A percentile compares a stretch with the other conserved stretches of the same genome.
Conservation (phyloP, 805 yeast species). For the Barnettozyma wickerhamii region DNA sequence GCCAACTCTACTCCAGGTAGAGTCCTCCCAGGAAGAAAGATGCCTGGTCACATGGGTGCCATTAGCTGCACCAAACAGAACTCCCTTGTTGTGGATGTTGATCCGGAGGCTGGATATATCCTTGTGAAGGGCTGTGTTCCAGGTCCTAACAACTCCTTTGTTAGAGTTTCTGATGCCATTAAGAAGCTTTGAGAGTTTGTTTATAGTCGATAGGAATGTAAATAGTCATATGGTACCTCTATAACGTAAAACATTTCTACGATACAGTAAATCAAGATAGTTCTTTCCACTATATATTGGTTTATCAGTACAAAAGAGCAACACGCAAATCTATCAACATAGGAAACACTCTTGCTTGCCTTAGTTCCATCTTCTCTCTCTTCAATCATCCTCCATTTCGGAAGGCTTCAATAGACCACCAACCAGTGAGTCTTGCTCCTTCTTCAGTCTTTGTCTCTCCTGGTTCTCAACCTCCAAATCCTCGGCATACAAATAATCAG, state of each 20-base stretch:
- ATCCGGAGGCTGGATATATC: slow-evolving; percentile 75
- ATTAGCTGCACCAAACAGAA: slow-evolving; percentile 70
- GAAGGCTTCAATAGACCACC: slow-evolving; percentile 95
- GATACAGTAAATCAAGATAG: background rate
- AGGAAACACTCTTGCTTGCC: background rate
- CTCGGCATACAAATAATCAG: slow-evolving; percentile 91
- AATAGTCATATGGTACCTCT: background rate
- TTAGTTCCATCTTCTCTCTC: too few relatives aligned
- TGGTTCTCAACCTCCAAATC: slow-evolving; percentile 75
- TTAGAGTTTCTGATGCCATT: slow-evolving; percentile 70
- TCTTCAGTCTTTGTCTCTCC: slow-evolving; percentile 66
- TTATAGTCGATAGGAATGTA: slow-evolving; percentile 1
- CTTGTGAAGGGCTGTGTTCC: slow-evolving; percentile 87
- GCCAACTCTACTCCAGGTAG: slow-evolving; percentile 95
- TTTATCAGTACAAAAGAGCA: background rate
- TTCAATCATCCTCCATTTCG: slow-evolving; percentile 74
- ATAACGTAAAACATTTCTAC: too few relatives aligned
- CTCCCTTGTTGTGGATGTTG: slow-evolving; percentile 70
- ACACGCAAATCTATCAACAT: background rate
- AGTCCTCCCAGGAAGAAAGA: slow-evolving; percentile 92
- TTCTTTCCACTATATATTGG: background rate
- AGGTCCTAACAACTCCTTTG: slow-evolving; percentile 76
- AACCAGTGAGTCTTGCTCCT: slow-evolving; percentile 77
- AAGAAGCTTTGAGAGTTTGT: slow-evolving; percentile 29
- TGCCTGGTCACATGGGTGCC: slow-evolving; percentile 98